Evolutionary conservation across 2,329 filamentous ascomycete genomes (phyloP), one percentile per base, ranked within the genome.

Genomic region (Sphaerulina populicola): DNA sequence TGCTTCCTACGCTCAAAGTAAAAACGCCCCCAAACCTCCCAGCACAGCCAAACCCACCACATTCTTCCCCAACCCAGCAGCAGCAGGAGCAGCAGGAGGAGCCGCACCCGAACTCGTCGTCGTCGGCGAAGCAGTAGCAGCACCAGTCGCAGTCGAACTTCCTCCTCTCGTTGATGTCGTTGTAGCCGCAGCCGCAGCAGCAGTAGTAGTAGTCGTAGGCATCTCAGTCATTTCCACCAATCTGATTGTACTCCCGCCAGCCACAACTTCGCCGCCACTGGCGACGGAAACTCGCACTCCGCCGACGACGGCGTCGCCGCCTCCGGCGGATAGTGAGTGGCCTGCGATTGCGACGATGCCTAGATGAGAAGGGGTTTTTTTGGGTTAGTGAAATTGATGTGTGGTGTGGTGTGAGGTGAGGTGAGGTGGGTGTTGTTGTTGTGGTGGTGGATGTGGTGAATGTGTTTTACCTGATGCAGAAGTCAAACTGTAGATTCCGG

Each of bases 301-400:
- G 31, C 56, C 56, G 1, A 58, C 56, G 4, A 58, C 33, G 6
- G 56, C 56, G 31, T 45, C 53, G 5, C 31, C 37, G 5, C 56
- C 56, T 4, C 49, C 53, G 9, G 44, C 41, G 4, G 56, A 47
- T 21, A 61, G 55, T 1, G 55, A 55, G 47, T 60, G 58, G 43
- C 55, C 56, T 43, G 57, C 59, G n/a, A 49, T 37, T 6, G 41
- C 29, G 10, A 49, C 31, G 38, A 42, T 33, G 39, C 46, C 46
- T 49, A 15, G 10, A 23, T 7, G 4, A 40, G 36, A 15, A 11
- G 5, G 6, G 1, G 15, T 23, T 3, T 23, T 6, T 27, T 27
- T 7, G 14, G 15, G 14, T 15, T 6, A 39, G 37, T 39, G 14
- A 39, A 6, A n/a, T 18, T 18, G 18, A 18, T 18, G 18, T 18